Base-by-base conservation (phyloP, 2,329 filamentous ascomycete genomes). In the Thermothelomyces thermophilus region DNA sequence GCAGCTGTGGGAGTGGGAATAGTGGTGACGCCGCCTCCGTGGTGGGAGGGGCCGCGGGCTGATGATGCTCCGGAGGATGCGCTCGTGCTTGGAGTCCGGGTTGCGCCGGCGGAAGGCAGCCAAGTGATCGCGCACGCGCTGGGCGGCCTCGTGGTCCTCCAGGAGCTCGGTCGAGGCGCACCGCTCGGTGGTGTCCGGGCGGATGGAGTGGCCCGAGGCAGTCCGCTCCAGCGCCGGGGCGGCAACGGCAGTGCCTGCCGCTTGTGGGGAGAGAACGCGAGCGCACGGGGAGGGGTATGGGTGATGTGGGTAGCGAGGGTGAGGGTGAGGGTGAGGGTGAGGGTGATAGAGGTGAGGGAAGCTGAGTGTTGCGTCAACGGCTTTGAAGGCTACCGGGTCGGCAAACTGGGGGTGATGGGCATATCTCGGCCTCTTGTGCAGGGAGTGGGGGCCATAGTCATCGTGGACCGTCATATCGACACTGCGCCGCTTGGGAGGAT, bases 61-160 rank as follows among this genome's bases (percentile, higher is more conserved):
- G 60, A 84, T 80, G 43, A 83, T 72, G 22, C 73, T 73, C 52
- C 74, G 73, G 17, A 84, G 68, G 49, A 82, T 81, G 34, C 79
- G 73, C 54, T 75, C 76, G 48, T 79, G 74, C 45, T 74, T 74
- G 20, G 77, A 77, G 54, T 76, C 68, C 11, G 70, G 68, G 48
- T 66, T 68, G 39, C 72, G 69, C 19, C 73, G 70, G 16, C 68
- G 68, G 53, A 70, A 70, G 48, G 62, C 67, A 34, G 67, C 64
- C 42, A 80, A 65, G 53, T 79, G 72, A 17, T 68, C 64, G 39
- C 69, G 67, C 9, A 80, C 77, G n/a, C 72, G 61, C 42, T 65
- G 64, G 3, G 75, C 74, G 1, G 77, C 77, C 19, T 69, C 64
- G 3, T 66, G 62, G 56, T 81, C 77, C 41, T 69, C 67, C 14